These are phyloP conservation scores for Monilinia fructicola DNA, from an alignment of 2,329 filamentous ascomycete species.

Conservation along the genomic window DNA sequence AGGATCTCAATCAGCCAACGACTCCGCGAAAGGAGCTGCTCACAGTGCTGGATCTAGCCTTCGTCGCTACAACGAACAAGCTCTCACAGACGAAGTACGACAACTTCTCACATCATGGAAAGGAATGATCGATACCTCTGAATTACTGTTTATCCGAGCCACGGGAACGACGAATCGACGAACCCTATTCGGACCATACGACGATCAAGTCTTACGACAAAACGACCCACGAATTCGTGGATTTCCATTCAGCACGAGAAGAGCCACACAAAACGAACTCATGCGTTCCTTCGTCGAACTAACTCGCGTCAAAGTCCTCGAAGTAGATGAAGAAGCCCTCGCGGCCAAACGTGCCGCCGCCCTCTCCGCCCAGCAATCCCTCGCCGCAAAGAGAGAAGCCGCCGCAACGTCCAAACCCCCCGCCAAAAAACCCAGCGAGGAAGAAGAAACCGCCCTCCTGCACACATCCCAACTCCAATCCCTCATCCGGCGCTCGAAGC, in stretches of 20 bases:
- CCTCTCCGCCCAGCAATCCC: constrained; percentile 47
- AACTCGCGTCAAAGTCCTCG: constrained; percentile 81
- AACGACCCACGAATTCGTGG: constrained; percentile 80
- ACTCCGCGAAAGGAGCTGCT: constrained; percentile 88
- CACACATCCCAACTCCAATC: constrained; percentile 90
- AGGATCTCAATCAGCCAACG: constrained; percentile 90
- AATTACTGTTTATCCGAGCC: constrained; percentile 85
- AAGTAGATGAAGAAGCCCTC: constrained; percentile 67
- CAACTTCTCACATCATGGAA: constrained; percentile 82
- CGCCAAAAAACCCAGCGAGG: constrained; percentile 68
- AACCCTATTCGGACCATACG: constrained; percentile 88
- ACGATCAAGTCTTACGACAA: constrained; percentile 76
- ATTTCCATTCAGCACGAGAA: constrained; percentile 89
- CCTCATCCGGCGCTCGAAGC: constrained; percentile 83
- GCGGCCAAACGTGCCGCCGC: constrained; percentile 50
- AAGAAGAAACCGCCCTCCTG: constrained; percentile 76
- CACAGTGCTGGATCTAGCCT: constrained; percentile 90
- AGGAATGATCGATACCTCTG: constrained; percentile 75
- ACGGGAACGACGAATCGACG: constrained; percentile 82
- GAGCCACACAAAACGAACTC: constrained; percentile 90
- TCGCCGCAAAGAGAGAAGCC: constrained; percentile 47
- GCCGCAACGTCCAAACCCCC: constrained; percentile 46
- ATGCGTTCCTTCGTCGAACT: constrained; percentile 94
- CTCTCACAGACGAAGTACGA: constrained; percentile 84
- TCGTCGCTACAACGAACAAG: constrained; percentile 91